Evolutionary conservation across 306 rosid genomes (phyloP), one percentile per base, ranked within the genome.

Genomic region (Luffa aegyptiaca): DNA sequence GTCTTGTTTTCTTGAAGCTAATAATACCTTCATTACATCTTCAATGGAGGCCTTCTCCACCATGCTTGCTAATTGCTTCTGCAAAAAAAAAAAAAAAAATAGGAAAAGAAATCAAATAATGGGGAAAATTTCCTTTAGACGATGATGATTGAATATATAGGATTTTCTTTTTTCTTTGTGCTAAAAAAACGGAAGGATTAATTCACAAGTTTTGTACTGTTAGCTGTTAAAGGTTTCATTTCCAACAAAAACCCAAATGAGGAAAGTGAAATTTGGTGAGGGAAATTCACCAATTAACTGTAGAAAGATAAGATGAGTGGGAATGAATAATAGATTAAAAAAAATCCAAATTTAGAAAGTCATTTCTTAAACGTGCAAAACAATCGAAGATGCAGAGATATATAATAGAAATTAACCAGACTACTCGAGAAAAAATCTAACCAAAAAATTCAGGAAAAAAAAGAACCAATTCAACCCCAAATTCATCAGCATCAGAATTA

Each of bases 61-160:
- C 97, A 96, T 96, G 89, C 94, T 96, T 4, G 94, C 93, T 76
- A 96, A 87, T 89, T 96, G 99, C 85, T 96, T 96, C 99, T 96
- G 86, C 68, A 9, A 49, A 53, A 31, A 3, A 35, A 21, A 2
- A 2, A 26, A 75, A 36, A 55, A 36, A 74, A 3, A 5, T 26
- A 52, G 16, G 0, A 18, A 8, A 9, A 72, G 3, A 35, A 86
- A 57, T 18, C 13, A 39, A 17, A 21, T 45, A 8, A 36, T 49
- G 20, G 39, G 65, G 42, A 39, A 39, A 26, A 26, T 26, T 39
- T 39, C 4, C 5, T 39, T 39, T 3, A 39, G 42, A n/a, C n/a
- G n/a, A 39, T 53, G 13, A 8, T 26, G 31, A 26, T 26, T 26
- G 31, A 26, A 26, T 26, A 26, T 26, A 58, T 1, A 58, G 21